Evolutionary conservation across 371 early-diverging fungal genomes (phyloP), one percentile per base, ranked within the genome.

Genomic region (Apophysomyces elegans): DNA sequence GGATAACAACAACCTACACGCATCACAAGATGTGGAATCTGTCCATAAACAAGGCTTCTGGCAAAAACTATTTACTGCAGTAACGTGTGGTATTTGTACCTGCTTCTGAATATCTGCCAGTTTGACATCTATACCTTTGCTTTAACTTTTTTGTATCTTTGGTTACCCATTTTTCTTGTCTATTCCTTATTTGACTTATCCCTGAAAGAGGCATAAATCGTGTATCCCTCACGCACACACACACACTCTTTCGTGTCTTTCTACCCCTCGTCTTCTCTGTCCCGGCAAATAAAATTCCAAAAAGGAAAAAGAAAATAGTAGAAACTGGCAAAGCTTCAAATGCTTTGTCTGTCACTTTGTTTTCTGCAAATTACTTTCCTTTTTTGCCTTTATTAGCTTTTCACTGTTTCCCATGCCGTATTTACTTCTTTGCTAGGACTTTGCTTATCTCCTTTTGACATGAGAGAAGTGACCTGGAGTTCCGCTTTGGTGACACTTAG

Each of bases 401-500:
- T 41, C 41, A 41, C 8, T 41, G 32, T 26, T 26, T 26, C 32
- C 32, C 32, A 26, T 26, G 32, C 32, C 41, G 8, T 11, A 13
- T 41, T 41, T 41, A 41, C 41, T 8, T 41, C 41, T 41, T 41
- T 8, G 41, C 13, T 13, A 9, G 54, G 9, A n/a, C 9, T 26
- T 18, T 50, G 21, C 9, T 18, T 56, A 14, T 41, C 26, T 65
- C 69, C 73, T 37, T 67, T 66, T 1, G 67, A 61, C 21, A 73
- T 38, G 7, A 64, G 56, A 4, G 64, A 57, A 2, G 76, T 74
- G 4, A 79, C 68, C 37, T 76, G 66, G 9, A 79, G 61, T 44
- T 79, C 79, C 11, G 79, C 76, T 43, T 66, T 62, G 44, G 72
- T 74, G 11, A 79, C 68, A 45, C 74, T 79, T 13, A 79, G 45